These are phyloP conservation scores for Pleurotus cornucopiae DNA, from an alignment of 768 basidiomycete genomes.

Conservation along the genomic window DNA sequence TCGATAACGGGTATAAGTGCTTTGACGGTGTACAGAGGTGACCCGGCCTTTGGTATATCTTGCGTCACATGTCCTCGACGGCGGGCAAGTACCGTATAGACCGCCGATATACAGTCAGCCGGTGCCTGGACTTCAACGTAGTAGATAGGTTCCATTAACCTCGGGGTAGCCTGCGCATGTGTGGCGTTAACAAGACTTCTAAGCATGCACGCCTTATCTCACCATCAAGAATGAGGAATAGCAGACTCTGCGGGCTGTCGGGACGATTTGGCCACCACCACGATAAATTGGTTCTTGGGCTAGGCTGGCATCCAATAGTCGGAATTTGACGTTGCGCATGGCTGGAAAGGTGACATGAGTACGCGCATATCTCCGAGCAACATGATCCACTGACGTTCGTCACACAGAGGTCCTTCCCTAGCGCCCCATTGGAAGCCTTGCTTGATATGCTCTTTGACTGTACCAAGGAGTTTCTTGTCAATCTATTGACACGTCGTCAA, in stretches of 20 bases:
- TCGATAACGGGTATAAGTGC: slow-evolving; percentile 98
- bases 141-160: slow-evolving; percentile 96
- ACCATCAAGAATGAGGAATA: slow-evolving; percentile 99
- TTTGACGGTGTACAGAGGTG: slow-evolving; percentile 96
- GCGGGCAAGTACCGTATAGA: slow-evolving; percentile 97
- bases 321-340: slow-evolving; percentile 98
- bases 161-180: slow-evolving; percentile 74
- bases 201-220: slow-evolving; percentile 20
- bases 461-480: slow-evolving; percentile 87
- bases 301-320: slow-evolving; percentile 86
- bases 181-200: slow-evolving; percentile 4
- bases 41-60: slow-evolving; percentile 96
- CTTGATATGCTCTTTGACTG: slow-evolving; percentile 93
- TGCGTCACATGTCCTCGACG: slow-evolving; percentile 99
- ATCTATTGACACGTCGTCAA: slow-evolving; percentile 40
- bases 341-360: slow-evolving; percentile 42
- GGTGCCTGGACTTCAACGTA: slow-evolving; percentile 99
- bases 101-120: slow-evolving; percentile 96
- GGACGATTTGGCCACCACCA: slow-evolving; percentile 97
- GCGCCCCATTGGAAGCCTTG: slow-evolving; percentile 99
- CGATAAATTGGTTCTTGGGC: slow-evolving; percentile 97
- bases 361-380: background rate
- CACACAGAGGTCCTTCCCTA: slow-evolving; percentile 94
- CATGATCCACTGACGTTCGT: slow-evolving; percentile 78
- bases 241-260: slow-evolving; percentile 97